Conservation (phyloP, 2,329 filamentous ascomycete species). For the Fusarium oligoseptatum region DNA sequence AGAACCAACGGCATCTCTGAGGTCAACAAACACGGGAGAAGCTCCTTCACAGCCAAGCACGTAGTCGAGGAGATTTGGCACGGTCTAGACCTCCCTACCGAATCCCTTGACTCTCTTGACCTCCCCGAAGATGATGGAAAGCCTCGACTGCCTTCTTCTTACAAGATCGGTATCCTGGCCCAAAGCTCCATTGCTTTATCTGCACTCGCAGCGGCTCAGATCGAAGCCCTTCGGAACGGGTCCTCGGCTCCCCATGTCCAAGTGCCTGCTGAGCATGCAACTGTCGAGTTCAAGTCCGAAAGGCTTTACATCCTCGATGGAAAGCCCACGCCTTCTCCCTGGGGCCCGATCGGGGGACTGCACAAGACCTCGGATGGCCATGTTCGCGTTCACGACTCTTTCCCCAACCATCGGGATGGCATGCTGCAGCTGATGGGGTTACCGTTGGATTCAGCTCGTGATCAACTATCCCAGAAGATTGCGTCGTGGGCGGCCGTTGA, state of each 20-base stretch:
- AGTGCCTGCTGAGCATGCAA: constrained; percentile 61
- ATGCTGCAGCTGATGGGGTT: constrained; percentile 60
- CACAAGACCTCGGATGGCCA: constrained; percentile 65
- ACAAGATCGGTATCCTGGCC: constrained; percentile 66
- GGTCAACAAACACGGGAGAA: neutral
- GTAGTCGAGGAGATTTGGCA: constrained; percentile 31
- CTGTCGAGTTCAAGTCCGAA: constrained; percentile 67
- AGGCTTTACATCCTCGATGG: constrained; percentile 60
- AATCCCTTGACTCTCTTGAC: constrained; percentile 15
- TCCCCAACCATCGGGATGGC: constrained; percentile 63
- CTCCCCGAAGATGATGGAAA: constrained; percentile 23
- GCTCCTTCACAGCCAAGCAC: neutral
- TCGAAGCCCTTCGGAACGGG: constrained; percentile 54
- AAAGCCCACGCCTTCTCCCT: constrained; percentile 49
- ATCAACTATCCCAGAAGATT: constrained; percentile 56
- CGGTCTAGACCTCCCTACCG: constrained; percentile 27
- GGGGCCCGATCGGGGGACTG: constrained; percentile 63
- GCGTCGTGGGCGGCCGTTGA: constrained; percentile 59
- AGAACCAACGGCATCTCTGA: neutral
- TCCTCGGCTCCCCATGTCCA: constrained; percentile 52
- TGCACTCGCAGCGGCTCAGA: constrained; percentile 62
- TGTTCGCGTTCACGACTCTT: constrained; percentile 68
- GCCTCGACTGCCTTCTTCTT: constrained; percentile 61
- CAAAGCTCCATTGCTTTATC: constrained; percentile 66
- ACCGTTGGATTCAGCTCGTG: constrained; percentile 46